Conservation (phyloP, 805 yeast species). For the Pichia deserticola region DNA sequence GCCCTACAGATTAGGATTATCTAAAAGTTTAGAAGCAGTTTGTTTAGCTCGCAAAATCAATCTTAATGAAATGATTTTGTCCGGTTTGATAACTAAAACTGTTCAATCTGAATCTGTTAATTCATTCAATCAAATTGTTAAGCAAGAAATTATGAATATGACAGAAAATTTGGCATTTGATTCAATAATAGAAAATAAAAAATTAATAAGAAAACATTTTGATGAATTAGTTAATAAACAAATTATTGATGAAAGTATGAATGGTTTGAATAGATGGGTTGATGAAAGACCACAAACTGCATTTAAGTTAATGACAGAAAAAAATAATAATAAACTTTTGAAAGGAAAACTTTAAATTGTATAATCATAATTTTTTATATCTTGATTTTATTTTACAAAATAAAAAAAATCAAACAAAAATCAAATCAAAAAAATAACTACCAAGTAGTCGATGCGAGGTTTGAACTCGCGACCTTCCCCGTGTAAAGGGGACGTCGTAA, state of each 20-base stretch:
- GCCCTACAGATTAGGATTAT: constrained; percentile 62
- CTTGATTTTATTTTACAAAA: too few relatives aligned
- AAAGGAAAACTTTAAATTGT: constrained; percentile 1
- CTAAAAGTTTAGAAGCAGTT: constrained; percentile 66
- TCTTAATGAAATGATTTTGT: constrained; percentile 46
- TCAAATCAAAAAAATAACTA: neutral
- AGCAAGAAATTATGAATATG: constrained; percentile 27
- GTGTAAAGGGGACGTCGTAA: constrained; percentile 36
- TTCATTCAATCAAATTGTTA: constrained; percentile 37
- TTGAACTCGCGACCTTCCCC: constrained; percentile 37
- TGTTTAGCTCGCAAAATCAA: constrained; percentile 58
- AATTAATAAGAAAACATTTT: constrained; percentile 30
- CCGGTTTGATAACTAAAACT: constrained; percentile 58
- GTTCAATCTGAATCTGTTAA: constrained; percentile 33
- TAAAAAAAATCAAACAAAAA: too few relatives aligned
- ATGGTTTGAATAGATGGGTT: constrained; percentile 65
- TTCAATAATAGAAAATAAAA: constrained; percentile 39
- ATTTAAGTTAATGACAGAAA: constrained; percentile 8
- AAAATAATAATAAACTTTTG: neutral
- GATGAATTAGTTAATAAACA: constrained; percentile 36
- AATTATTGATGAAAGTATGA: constrained; percentile 57
- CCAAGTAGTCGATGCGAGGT: constrained; percentile 31
- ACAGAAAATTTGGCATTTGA: constrained; percentile 39
- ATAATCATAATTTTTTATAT: too few relatives aligned
- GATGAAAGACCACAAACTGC: constrained; percentile 67